phyloP scores from a whole-genome alignment of 2,329 filamentous ascomycete species.

The Fusarium aywerte region DNA sequence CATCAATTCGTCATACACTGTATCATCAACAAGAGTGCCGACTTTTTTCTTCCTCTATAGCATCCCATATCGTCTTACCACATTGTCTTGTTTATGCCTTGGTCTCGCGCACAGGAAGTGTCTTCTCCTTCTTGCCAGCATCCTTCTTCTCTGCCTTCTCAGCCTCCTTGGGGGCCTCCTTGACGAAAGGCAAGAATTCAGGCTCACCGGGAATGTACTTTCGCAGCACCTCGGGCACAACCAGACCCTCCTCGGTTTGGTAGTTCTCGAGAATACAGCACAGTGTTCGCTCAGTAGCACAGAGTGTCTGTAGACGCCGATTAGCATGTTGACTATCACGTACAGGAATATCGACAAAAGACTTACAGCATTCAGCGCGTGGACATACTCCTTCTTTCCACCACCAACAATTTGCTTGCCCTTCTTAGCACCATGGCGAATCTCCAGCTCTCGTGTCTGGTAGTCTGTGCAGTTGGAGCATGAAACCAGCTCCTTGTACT shows the following conservation, averaged over 20 bases:
- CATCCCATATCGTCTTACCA: constrained; percentile 1
- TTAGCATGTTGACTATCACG: constrained; percentile 12
- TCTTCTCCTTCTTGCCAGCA: constrained; percentile 43
- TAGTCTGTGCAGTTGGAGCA: constrained; percentile 99
- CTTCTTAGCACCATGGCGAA: constrained; percentile 87
- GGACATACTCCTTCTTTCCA: constrained; percentile 92
- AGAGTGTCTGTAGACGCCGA: constrained; percentile 66
- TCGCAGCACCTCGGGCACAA: constrained; percentile 82
- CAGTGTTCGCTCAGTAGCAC: constrained; percentile 89
- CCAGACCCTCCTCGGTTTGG: constrained; percentile 87
- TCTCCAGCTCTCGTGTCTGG: constrained; percentile 92
- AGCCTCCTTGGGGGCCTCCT: constrained; percentile 81
- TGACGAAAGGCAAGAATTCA: constrained; percentile 88
- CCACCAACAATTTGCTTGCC: constrained; percentile 63
- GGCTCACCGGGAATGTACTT: constrained; percentile 92
- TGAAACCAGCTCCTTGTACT: constrained; percentile 98
- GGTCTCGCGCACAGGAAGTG: constrained; percentile 44
- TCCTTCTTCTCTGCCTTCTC: constrained; percentile 46
- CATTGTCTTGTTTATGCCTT: constrained; percentile 39
- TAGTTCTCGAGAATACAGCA: constrained; percentile 98
- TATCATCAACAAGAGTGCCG: constrained; percentile 17
- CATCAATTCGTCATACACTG: constrained; percentile 27
- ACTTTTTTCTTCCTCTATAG: constrained; percentile 39
- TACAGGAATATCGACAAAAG: not conserved
- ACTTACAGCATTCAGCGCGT: constrained; percentile 80